Evolutionary conservation across 345 rosid genomes (phyloP).

Genomic region (Brassica napus): Da-Ae NC_063448.1:56150001-56150500

Average conservation of each 20-base stretch:
- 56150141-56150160: not conserved
- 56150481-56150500: slow-evolving; percentile 87
- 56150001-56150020: slow-evolving; percentile 28
- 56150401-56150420: slow-evolving; percentile 95
- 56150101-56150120: slow-evolving; percentile 71
- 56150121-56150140: not conserved
- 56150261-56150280: slow-evolving; percentile 65
- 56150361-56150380: slow-evolving; percentile 58
- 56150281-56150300: slow-evolving; percentile 95
- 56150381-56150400: slow-evolving; percentile 98
- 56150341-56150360: slow-evolving; percentile 14
- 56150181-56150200: slow-evolving; percentile 59
- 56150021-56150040: slow-evolving; percentile 60
- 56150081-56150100: slow-evolving; percentile 87
- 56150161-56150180: not conserved
- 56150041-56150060: slow-evolving; percentile 99
- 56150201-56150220: slow-evolving; percentile 93
- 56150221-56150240: slow-evolving; percentile 84
- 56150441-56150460: slow-evolving; percentile 69
- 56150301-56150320: not conserved
- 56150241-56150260: slow-evolving; percentile 84
- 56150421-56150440: slow-evolving; percentile 87
- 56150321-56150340: not conserved
- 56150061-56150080: slow-evolving; percentile 88
- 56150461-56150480: slow-evolving; percentile 70